Evolutionary conservation across 371 early-diverging fungal genomes (phyloP).

Genomic region (Mucor indicus): DNA sequence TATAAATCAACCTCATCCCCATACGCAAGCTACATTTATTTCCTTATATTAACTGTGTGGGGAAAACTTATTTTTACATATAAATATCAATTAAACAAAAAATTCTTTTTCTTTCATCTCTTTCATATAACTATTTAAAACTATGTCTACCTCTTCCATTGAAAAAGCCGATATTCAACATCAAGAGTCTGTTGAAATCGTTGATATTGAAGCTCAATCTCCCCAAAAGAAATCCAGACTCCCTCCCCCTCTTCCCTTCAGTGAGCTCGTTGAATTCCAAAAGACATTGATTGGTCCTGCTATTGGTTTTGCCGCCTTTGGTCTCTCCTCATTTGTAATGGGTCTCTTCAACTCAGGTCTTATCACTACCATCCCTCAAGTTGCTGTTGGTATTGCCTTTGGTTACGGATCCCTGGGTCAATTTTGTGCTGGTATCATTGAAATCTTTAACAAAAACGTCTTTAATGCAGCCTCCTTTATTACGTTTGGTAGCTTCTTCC

Average conservation of each 20-base stretch:
- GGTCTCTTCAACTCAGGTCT: slow-evolving; percentile 30
- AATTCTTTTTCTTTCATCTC: not conserved
- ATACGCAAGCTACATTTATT: no score
- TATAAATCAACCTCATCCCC: no score
- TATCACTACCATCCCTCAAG: slow-evolving; percentile 20
- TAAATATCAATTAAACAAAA: no score
- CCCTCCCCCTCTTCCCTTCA: slow-evolving; percentile 3
- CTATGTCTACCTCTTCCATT: slow-evolving; percentile 1
- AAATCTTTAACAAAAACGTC: slow-evolving; percentile 22
- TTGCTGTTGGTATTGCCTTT: slow-evolving; percentile 25
- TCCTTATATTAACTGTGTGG: no score
- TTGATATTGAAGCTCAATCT: no score
- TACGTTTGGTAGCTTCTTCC: slow-evolving; percentile 33
- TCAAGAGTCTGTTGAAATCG: slow-evolving; percentile 12
- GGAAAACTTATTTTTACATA: no score
- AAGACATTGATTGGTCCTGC: slow-evolving; percentile 16
- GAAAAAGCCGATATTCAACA: slow-evolving; percentile 8
- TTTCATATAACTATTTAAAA: no score
- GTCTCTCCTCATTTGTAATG: slow-evolving; percentile 25
- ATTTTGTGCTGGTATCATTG: slow-evolving; percentile 20
- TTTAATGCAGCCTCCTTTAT: slow-evolving; percentile 22
- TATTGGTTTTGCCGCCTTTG: slow-evolving; percentile 31
- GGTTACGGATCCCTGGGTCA: slow-evolving; percentile 29
- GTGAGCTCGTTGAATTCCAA: slow-evolving; percentile 11
- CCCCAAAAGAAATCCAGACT: not conserved